phyloP scores from a whole-genome alignment of 2,329 filamentous ascomycete species.

The Knoxdaviesia capensis region DNA sequence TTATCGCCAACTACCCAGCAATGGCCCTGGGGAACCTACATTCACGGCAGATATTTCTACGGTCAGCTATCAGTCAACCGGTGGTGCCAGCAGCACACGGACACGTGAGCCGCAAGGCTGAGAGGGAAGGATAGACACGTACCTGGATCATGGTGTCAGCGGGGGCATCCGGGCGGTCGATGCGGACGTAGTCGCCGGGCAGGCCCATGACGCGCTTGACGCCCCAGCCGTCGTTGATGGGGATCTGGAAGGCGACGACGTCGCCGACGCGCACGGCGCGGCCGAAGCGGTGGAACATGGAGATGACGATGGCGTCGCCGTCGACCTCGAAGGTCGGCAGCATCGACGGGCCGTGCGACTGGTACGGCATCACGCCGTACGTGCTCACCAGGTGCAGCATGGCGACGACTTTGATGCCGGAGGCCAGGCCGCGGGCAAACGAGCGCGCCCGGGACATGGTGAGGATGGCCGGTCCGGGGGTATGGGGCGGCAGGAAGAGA shows the following conservation, averaged over 20 bases:
- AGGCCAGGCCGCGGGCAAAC: constrained; percentile 14
- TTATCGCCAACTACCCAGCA: constrained; percentile 88
- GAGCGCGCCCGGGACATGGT: constrained; percentile 12
- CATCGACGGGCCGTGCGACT: constrained; percentile 64
- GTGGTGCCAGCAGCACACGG: neutral
- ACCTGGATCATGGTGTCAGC: constrained; percentile 46
- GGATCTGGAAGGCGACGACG: constrained; percentile 60
- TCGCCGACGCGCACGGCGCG: constrained; percentile 55
- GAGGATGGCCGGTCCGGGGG: constrained; percentile 3
- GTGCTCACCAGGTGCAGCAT: constrained; percentile 30
- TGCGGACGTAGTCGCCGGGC: constrained; percentile 55
- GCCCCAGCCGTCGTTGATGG: constrained; percentile 35
- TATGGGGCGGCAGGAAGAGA: neutral
- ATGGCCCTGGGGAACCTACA: constrained; percentile 75
- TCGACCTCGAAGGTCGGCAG: constrained; percentile 56
- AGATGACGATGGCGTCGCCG: constrained; percentile 50
- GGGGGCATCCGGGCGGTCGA: constrained; percentile 35
- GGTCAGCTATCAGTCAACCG: neutral
- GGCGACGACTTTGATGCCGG: constrained; percentile 24
- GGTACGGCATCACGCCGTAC: constrained; percentile 40
- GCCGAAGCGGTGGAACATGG: constrained; percentile 48
- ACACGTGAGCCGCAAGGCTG: neutral
- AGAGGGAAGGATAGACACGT: constrained; percentile 3
- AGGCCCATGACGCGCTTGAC: constrained; percentile 66
- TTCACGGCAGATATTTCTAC: neutral